phyloP scores from a whole-genome alignment of 1,139 yeast genomes.

The Martiniozyma asiatica region DNA sequence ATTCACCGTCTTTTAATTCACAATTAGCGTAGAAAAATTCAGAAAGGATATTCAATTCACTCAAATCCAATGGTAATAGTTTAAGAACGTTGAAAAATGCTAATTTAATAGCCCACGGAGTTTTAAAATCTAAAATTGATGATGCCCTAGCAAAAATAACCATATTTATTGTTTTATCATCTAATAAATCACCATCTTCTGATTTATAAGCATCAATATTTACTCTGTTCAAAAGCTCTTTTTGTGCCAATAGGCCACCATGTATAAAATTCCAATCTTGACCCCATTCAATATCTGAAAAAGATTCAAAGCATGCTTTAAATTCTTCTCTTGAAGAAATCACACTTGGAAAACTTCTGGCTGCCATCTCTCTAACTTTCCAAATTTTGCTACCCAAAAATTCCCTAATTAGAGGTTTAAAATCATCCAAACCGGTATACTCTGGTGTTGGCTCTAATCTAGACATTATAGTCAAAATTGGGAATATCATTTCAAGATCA shows the following conservation, averaged over 20 bases:
- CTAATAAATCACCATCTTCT: constrained; percentile 1
- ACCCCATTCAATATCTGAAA: constrained; percentile 1
- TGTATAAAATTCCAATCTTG: constrained; percentile 38
- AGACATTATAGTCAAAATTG: constrained; percentile 61
- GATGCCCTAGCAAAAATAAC: constrained; percentile 2
- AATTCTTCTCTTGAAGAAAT: constrained; percentile 22
- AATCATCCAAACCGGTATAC: constrained; percentile 37
- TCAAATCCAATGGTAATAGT: constrained; percentile 1
- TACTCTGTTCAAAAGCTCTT: constrained; percentile 16
- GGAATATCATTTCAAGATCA: constrained; percentile 50
- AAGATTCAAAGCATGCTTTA: too few relatives aligned
- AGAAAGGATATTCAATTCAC: constrained; percentile 12
- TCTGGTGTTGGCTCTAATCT: constrained; percentile 52
- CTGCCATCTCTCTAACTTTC: constrained; percentile 83
- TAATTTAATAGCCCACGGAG: constrained; percentile 11
- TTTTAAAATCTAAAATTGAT: constrained; percentile 2
- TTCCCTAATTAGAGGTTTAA: constrained; percentile 32
- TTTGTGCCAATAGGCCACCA: constrained; percentile 42
- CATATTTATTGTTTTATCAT: constrained; percentile 2
- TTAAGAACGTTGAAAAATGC: constrained; percentile 14
- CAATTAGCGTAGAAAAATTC: constrained; percentile 21
- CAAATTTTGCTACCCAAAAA: constrained; percentile 47
- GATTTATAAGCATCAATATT: constrained; percentile 1
- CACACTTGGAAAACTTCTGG: constrained; percentile 52
- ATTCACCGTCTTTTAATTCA: constrained; percentile 5